Conservation (phyloP, 2,329 filamentous ascomycete genomes). For the Penicillium sp. region DNA sequence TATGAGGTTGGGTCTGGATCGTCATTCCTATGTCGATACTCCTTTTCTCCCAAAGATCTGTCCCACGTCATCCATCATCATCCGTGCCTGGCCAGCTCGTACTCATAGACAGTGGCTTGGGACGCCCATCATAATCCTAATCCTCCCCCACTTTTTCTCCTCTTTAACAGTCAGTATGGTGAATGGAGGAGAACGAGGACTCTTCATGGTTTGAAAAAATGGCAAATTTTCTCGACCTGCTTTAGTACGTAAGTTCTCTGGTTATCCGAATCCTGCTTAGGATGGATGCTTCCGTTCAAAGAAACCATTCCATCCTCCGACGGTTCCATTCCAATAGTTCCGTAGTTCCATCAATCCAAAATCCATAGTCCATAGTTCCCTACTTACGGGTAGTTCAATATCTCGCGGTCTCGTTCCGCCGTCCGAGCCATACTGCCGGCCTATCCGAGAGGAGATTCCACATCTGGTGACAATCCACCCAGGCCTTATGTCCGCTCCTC, state of each 20-base stretch:
- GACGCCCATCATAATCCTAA: neutral
- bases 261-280: slow-evolving; percentile 13
- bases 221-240: neutral
- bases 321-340: neutral
- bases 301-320: neutral
- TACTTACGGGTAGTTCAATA: neutral
- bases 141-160: neutral
- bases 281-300: neutral
- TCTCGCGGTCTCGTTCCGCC: slow-evolving; percentile 17
- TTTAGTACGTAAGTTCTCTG: slow-evolving; percentile 1
- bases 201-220: neutral
- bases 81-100: slow-evolving; percentile 21
- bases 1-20: slow-evolving; percentile 31
- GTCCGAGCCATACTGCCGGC: slow-evolving; percentile 25
- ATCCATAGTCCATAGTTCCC: neutral
- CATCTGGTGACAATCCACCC: slow-evolving; percentile 32
- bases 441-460: slow-evolving; percentile 29
- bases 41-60: slow-evolving; percentile 25
- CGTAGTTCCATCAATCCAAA: neutral
- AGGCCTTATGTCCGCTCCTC: slow-evolving; percentile 24
- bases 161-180: neutral
- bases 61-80: slow-evolving; percentile 32
- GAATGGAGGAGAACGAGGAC: neutral
- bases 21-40: slow-evolving; percentile 30
- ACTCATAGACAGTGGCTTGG: slow-evolving; percentile 5